A percentile compares a stretch with the other conserved stretches of the same genome.
These are phyloP conservation scores for Pythium oligandrum DNA, from an alignment of 352 stramenopile genomes.

Conservation along the genomic window DNA sequence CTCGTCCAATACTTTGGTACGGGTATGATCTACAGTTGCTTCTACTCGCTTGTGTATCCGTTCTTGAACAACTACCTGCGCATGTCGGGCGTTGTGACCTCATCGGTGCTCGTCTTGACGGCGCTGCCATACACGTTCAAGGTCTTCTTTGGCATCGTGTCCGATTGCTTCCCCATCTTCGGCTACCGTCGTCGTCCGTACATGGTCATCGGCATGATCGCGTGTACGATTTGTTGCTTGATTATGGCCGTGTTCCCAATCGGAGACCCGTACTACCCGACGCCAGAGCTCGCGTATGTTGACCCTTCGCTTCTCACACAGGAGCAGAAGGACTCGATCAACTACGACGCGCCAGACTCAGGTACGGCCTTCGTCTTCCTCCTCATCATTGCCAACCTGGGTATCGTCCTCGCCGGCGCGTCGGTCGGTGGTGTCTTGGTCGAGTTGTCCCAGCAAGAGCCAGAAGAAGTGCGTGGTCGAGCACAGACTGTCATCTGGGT, in stretches of 20 bases:
- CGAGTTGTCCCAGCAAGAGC: constrained; percentile 29
- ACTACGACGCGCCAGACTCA: constrained; percentile 19
- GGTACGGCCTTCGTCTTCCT: constrained; percentile 31
- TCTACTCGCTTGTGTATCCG: constrained; percentile 27
- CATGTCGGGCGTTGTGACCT: constrained; percentile 25
- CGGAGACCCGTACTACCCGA: constrained; percentile 18
- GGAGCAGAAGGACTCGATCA: constrained; percentile 15
- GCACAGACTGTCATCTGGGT: constrained; percentile 27
- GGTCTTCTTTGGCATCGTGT: constrained; percentile 9
- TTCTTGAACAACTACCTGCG: constrained; percentile 38
- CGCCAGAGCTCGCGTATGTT: constrained; percentile 10
- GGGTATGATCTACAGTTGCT: constrained; percentile 26
- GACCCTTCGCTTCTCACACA: constrained; percentile 7
- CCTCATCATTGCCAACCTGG: constrained; percentile 47
- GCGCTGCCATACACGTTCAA: constrained; percentile 60
- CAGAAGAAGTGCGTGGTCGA: constrained; percentile 17
- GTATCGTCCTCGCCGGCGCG: constrained; percentile 50
- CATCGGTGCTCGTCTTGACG: constrained; percentile 27
- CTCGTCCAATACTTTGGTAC: constrained; percentile 28
- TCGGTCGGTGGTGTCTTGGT: constrained; percentile 39
- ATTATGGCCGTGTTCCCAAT: constrained; percentile 21
- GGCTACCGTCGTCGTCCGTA: constrained; percentile 8
- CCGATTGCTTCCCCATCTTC: constrained; percentile 2
- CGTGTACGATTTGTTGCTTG: constrained; percentile 18
- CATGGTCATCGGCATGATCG: constrained; percentile 6